A percentile compares a stretch with the other conserved stretches of the same genome.
Evolutionary conservation across 2,329 filamentous ascomycete genomes (phyloP).

Genomic region (Fusarium incarnatum): DNA sequence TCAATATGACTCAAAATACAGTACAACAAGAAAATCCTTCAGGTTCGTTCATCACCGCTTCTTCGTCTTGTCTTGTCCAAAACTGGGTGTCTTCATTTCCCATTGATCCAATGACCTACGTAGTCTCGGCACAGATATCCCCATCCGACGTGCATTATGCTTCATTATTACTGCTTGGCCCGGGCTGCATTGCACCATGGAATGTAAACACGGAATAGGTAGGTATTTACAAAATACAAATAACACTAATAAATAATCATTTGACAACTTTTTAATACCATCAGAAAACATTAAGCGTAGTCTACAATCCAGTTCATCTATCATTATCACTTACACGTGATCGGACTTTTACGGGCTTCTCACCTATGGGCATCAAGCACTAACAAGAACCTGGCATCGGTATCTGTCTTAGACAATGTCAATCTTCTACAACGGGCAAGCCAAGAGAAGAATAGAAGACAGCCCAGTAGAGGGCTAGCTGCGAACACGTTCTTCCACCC

Average conservation of each 20-base stretch:
- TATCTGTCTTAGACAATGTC: background rate
- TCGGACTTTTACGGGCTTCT: slow-evolving; percentile 1
- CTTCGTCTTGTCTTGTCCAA: slow-evolving; percentile 11
- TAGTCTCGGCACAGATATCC: slow-evolving; percentile 17
- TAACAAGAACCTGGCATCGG: background rate
- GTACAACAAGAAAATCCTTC: background rate
- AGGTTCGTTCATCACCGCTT: background rate
- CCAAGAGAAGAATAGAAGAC: background rate
- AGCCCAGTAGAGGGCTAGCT: background rate
- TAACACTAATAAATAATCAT: background rate
- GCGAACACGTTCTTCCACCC: background rate
- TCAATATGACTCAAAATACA: background rate
- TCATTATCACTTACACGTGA: slow-evolving; percentile 1
- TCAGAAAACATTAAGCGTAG: background rate
- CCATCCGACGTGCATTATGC: slow-evolving; percentile 18
- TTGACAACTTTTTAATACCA: background rate
- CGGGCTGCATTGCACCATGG: slow-evolving; percentile 1
- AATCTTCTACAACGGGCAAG: background rate
- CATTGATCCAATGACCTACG: slow-evolving; percentile 35
- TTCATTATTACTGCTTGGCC: slow-evolving; percentile 15
- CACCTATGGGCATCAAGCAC: background rate
- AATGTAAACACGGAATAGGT: background rate
- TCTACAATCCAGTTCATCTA: background rate
- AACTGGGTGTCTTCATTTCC: slow-evolving; percentile 37
- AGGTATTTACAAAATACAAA: background rate